Percentiles rank a stretch among this genome's conserved stretches.
Evolutionary conservation across 495 filamentous ascomycete species (phyloP).

Genomic region (Aspergillus heteromorphus): DNA sequence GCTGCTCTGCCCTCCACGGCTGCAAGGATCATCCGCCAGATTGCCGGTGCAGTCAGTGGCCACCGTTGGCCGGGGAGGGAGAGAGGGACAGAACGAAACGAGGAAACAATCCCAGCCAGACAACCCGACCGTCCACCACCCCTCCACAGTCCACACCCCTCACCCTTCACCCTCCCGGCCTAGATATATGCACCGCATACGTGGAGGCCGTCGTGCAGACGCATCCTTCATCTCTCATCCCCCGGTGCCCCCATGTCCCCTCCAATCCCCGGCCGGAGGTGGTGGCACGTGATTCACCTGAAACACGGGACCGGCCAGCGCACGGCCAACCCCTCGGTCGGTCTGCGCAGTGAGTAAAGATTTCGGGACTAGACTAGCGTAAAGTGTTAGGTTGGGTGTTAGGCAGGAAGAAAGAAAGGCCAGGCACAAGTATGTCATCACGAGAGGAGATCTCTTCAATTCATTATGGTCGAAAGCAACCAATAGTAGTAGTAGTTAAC

Average conservation of each 20-base stretch:
- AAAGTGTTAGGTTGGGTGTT: not conserved
- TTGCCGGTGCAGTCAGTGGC: constrained; percentile 9
- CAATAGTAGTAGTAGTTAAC: constrained; percentile 15
- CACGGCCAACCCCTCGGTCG: not conserved
- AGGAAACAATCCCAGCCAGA: not conserved
- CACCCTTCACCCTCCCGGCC: not conserved
- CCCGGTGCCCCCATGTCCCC: too few relatives aligned
- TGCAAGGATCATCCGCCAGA: constrained; percentile 17
- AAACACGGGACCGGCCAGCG: not conserved
- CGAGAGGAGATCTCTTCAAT: constrained; percentile 24
- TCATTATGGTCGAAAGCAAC: constrained; percentile 20
- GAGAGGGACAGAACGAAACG: not conserved
- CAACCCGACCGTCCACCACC: too few relatives aligned
- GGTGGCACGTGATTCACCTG: not conserved
- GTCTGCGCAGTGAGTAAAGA: too few relatives aligned
- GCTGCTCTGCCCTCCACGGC: not conserved
- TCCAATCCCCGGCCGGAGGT: not conserved
- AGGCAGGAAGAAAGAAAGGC: not conserved
- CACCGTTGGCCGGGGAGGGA: constrained; percentile 2
- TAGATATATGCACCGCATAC: not conserved
- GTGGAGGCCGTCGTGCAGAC: not conserved
- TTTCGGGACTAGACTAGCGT: too few relatives aligned
- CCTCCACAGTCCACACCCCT: too few relatives aligned
- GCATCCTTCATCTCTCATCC: too few relatives aligned
- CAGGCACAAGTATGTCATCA: constrained; percentile 7